These are phyloP conservation scores for Entomortierella parvispora DNA, from an alignment of 192 early-diverging fungal genomes.

Conservation along the genomic window DNA sequence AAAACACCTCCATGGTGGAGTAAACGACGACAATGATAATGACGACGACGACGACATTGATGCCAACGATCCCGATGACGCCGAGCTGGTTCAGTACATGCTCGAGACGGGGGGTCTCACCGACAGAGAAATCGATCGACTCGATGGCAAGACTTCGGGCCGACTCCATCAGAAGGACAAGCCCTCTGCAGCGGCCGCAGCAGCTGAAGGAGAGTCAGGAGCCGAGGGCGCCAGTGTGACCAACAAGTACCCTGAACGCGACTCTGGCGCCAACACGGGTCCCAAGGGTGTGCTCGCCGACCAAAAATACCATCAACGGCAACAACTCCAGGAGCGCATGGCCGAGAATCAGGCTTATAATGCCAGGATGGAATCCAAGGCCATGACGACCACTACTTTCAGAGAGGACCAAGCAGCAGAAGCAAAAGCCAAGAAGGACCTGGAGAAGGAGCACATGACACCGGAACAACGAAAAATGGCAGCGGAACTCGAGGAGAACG, in stretches of 20 bases:
- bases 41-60: constrained; percentile 13
- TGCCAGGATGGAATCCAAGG: constrained; percentile 55
- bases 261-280: constrained; percentile 56
- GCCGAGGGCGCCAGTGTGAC: not conserved
- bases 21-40: constrained; percentile 29
- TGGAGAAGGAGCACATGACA: constrained; percentile 24
- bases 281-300: constrained; percentile 70
- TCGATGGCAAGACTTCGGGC: constrained; percentile 39
- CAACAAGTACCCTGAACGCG: constrained; percentile 40
- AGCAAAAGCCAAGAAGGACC: constrained; percentile 18
- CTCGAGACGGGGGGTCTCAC: constrained; percentile 36
- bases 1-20: constrained; percentile 22
- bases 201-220: not conserved
- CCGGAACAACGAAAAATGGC: constrained; percentile 18
- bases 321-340: constrained; percentile 34
- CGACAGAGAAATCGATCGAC: constrained; percentile 23
- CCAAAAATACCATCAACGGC: constrained; percentile 57
- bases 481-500: constrained; percentile 35
- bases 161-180: constrained; percentile 8
- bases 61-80: not conserved
- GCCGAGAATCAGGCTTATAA: constrained; percentile 51
- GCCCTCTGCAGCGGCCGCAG: not conserved
- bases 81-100: constrained; percentile 11
- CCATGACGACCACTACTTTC: constrained; percentile 60
- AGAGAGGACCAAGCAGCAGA: constrained; percentile 49